Conservation (phyloP, 495 filamentous ascomycete species). For the Daldinia concentrica region DNA sequence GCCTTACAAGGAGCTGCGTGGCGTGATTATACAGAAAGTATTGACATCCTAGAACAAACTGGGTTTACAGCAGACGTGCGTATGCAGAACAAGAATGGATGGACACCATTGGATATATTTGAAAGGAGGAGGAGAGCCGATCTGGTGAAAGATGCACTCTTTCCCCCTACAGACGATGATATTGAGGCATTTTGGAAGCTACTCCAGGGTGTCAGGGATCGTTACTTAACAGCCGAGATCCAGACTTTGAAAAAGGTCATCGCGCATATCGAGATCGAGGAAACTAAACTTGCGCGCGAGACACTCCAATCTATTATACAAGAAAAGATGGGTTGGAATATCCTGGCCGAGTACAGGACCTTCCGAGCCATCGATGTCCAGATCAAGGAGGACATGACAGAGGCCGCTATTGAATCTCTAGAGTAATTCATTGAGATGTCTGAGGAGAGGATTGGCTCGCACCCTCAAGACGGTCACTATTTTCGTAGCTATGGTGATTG, state of each 20-base stretch:
- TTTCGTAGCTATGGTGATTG: background rate
- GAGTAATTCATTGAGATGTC: conserved; percentile 36
- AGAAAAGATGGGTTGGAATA: conserved; percentile 25
- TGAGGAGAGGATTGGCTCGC: conserved; percentile 12
- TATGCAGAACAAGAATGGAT: background rate
- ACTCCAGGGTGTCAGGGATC: conserved; percentile 12
- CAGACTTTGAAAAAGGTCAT: conserved; percentile 16
- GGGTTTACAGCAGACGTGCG: conserved; percentile 20
- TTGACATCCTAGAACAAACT: conserved; percentile 8
- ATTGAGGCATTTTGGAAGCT: conserved; percentile 13
- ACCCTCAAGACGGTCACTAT: background rate
- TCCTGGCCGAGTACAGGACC: conserved; percentile 22
- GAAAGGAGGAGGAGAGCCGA: conserved; percentile 17
- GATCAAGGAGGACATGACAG: conserved; percentile 23
- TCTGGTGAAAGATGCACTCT: background rate
- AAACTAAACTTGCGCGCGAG: conserved; percentile 12
- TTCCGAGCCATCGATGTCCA: conserved; percentile 29
- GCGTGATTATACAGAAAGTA: background rate
- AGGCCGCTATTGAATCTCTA: conserved; percentile 30
- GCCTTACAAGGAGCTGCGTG: background rate
- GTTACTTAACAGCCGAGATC: conserved; percentile 28
- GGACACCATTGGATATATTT: conserved; percentile 13
- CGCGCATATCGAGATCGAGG: conserved; percentile 5
- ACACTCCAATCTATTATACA: conserved; percentile 16
- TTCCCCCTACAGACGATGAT: background rate